phyloP scores from a whole-genome alignment of 345 rosid species.

The Sisymbrium altissimum region DNA sequence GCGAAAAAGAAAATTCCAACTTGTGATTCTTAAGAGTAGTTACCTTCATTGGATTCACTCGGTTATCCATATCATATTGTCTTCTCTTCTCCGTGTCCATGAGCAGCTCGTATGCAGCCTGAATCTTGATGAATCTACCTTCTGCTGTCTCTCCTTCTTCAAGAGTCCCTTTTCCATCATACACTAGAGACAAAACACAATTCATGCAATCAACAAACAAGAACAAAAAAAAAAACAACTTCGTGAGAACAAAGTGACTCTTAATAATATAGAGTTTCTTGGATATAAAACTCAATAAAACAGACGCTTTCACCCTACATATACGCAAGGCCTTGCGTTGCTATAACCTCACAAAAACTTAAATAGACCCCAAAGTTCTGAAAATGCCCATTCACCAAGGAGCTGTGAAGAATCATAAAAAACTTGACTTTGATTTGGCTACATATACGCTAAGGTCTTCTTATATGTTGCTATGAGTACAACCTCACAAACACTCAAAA shows the following conservation, averaged over 20 bases:
- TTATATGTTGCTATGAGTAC: no score
- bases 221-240: neutral
- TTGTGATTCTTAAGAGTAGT: neutral
- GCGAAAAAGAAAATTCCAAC: neutral
- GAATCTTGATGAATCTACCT: slow-evolving; percentile 94
- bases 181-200: slow-evolving; percentile 47
- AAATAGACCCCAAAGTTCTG: neutral
- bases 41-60: slow-evolving; percentile 93
- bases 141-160: slow-evolving; percentile 97
- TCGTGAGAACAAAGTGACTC: neutral
- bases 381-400: no score
- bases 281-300: neutral
- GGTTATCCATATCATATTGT: slow-evolving; percentile 76
- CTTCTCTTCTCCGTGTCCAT: slow-evolving; percentile 67
- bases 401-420: no score
- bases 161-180: slow-evolving; percentile 87
- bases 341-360: neutral
- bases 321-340: neutral
- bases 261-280: neutral
- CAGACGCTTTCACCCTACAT: neutral
- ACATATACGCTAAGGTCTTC: no score
- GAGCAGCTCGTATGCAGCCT: slow-evolving; percentile 95
- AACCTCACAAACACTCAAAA: no score
- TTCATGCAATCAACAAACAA: neutral
- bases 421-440: no score